Evolutionary conservation across 331 rosid species (phyloP).

Genomic region (Rhamnella rubrinervis): DNA sequence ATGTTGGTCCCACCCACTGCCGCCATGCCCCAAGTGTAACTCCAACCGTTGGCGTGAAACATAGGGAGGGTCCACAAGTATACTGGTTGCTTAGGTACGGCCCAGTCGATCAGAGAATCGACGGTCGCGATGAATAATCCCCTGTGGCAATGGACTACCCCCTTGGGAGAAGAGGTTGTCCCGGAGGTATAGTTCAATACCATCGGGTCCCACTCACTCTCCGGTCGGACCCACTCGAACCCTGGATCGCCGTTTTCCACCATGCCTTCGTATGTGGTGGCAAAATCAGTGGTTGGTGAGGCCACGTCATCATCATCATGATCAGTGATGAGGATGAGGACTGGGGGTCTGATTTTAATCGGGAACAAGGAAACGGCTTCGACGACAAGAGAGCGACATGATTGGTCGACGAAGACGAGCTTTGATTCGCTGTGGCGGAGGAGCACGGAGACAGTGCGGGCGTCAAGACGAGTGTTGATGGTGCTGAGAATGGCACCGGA

Average conservation of each 20-base stretch:
- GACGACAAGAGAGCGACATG: conserved; percentile 18
- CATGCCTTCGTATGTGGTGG: conserved; percentile 33
- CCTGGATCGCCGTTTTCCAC: conserved; percentile 32
- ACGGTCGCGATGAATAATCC: conserved; percentile 27
- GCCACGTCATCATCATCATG: conserved; percentile 17
- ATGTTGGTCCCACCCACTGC: conserved; percentile 56
- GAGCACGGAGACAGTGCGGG: conserved; percentile 40
- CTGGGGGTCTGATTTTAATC: conserved; percentile 6
- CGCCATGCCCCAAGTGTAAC: conserved; percentile 56
- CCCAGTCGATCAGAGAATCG: conserved; percentile 47
- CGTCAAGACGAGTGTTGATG: conserved; percentile 54
- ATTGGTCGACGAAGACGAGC: conserved; percentile 49
- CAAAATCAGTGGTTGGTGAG: neutral
- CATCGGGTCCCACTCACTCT: conserved; percentile 62
- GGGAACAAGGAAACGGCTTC: conserved; percentile 41
- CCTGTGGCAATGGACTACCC: conserved; percentile 60
- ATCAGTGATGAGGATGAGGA: conserved; percentile 36
- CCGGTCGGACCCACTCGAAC: conserved; percentile 46
- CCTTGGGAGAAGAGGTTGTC: conserved; percentile 67
- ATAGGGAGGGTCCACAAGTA: conserved; percentile 56
- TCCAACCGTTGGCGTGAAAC: conserved; percentile 70
- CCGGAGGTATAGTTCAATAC: conserved; percentile 61
- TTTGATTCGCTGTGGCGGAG: conserved; percentile 60
- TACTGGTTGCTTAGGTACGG: conserved; percentile 35
- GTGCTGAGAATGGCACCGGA: conserved; percentile 51